These are phyloP conservation scores for Circinella minor DNA, from an alignment of 371 early-diverging fungal genomes.

Conservation along the genomic window DNA sequence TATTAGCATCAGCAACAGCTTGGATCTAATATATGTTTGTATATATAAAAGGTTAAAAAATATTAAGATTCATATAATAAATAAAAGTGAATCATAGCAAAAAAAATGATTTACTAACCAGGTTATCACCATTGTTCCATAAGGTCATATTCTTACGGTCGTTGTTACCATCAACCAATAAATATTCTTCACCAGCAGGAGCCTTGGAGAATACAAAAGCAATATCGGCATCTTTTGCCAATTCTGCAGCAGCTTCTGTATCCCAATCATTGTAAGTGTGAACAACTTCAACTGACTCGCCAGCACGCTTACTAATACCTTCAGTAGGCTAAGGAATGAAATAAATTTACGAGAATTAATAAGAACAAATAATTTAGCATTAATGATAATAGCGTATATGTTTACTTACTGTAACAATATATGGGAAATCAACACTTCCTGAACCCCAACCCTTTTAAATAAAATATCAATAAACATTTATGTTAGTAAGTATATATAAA, in stretches of 20 bases:
- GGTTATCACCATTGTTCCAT: constrained; percentile 63
- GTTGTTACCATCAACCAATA: constrained; percentile 40
- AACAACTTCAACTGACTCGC: constrained; percentile 31
- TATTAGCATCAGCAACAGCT: constrained; percentile 43
- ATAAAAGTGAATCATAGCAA: too few relatives aligned
- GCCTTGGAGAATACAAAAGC: constrained; percentile 64
- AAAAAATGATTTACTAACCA: constrained; percentile 32
- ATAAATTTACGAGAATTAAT: background rate
- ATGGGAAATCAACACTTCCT: constrained; percentile 63
- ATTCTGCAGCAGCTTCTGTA: constrained; percentile 15
- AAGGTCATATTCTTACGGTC: constrained; percentile 63
- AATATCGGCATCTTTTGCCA: constrained; percentile 51
- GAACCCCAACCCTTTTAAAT: constrained; percentile 59
- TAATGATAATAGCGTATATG: background rate
- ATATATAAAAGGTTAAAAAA: too few relatives aligned
- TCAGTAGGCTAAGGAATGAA: constrained; percentile 22
- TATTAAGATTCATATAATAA: too few relatives aligned
- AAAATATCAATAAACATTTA: too few relatives aligned
- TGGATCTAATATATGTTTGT: constrained; percentile 28
- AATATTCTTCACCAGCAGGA: constrained; percentile 62
- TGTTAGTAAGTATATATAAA: too few relatives aligned
- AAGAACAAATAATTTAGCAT: too few relatives aligned
- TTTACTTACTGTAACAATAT: constrained; percentile 49
- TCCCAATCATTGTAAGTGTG: constrained; percentile 29
- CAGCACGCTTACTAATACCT: constrained; percentile 49